A percentile compares a stretch with the other conserved stretches of the same genome.
These are phyloP conservation scores for Kluyveromyces starmeri DNA, from an alignment of 805 yeast genomes.

Conservation along the genomic window DNA sequence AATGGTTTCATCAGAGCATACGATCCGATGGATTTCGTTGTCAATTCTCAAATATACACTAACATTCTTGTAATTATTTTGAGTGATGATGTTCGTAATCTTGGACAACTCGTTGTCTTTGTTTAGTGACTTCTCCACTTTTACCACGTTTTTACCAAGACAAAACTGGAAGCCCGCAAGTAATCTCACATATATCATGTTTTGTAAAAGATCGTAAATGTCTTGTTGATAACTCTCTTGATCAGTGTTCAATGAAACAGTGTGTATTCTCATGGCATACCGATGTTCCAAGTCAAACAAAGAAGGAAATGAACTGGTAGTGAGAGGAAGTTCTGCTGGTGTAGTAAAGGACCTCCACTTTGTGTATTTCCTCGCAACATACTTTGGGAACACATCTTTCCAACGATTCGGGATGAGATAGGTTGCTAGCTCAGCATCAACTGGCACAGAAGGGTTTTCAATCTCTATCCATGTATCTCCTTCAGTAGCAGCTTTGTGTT, in stretches of 20 bases:
- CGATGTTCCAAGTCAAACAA: constrained; percentile 57
- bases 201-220: constrained; percentile 60
- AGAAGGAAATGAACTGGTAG: constrained; percentile 71
- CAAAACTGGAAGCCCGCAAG: constrained; percentile 88
- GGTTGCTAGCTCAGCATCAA: constrained; percentile 43
- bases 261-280: constrained; percentile 77
- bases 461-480: constrained; percentile 49
- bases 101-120: constrained; percentile 41
- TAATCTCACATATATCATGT: constrained; percentile 77
- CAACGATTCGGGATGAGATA: constrained; percentile 72
- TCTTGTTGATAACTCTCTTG: constrained; percentile 41
- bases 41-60: constrained; percentile 69
- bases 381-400: constrained; percentile 81
- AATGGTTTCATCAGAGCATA: constrained; percentile 58
- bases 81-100: constrained; percentile 46
- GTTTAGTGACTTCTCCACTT: constrained; percentile 40
- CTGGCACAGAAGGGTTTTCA: constrained; percentile 68
- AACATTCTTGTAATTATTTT: constrained; percentile 41
- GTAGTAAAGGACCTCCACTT: constrained; percentile 92
- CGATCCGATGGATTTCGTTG: constrained; percentile 78
- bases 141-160: constrained; percentile 56
- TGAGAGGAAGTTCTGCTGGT: constrained; percentile 86
- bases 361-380: constrained; percentile 54
- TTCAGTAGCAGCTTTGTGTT: not conserved
- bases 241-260: constrained; percentile 54